phyloP scores from a whole-genome alignment of 73 alveolate species.

The Paramecium octaurelia region DNA sequence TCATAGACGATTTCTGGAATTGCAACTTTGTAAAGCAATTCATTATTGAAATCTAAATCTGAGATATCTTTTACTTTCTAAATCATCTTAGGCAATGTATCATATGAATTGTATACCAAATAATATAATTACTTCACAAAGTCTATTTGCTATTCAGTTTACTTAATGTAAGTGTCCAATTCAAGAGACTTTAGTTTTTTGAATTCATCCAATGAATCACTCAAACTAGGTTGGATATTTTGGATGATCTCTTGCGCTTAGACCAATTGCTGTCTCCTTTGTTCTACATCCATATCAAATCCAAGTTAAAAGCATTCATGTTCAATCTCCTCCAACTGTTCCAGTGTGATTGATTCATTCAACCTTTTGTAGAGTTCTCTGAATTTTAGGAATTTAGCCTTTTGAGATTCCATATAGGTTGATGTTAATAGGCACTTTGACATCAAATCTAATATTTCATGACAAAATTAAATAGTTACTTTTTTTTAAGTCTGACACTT shows the following conservation, averaged over 20 bases:
- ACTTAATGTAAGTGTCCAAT: not conserved
- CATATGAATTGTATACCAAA: not conserved
- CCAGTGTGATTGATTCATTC: not conserved
- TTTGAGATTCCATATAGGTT: not conserved
- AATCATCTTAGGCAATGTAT: not conserved
- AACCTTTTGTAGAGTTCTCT: not conserved
- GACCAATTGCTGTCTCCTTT: not conserved
- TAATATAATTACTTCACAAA: not conserved
- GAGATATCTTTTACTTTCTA: not conserved
- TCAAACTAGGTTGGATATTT: not conserved
- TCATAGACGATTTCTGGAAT: not conserved
- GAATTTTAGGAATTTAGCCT: not conserved
- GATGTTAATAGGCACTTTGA: not conserved
- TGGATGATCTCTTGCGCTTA: not conserved
- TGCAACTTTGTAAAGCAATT: not conserved
- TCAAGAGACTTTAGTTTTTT: not conserved
- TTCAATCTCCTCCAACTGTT: not conserved
- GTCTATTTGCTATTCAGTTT: not conserved
- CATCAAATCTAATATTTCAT: not conserved
- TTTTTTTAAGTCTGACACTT: not conserved
- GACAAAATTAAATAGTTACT: not conserved
- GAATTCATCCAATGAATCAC: not conserved
- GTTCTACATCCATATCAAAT: constrained; percentile 10
- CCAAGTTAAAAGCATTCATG: not conserved
- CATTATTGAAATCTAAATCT: not conserved